Evolutionary conservation across 2,329 filamentous ascomycete species (phyloP), one percentile per base, ranked within the genome.

Genomic region (Pseudogymnoascus sp.): DNA sequence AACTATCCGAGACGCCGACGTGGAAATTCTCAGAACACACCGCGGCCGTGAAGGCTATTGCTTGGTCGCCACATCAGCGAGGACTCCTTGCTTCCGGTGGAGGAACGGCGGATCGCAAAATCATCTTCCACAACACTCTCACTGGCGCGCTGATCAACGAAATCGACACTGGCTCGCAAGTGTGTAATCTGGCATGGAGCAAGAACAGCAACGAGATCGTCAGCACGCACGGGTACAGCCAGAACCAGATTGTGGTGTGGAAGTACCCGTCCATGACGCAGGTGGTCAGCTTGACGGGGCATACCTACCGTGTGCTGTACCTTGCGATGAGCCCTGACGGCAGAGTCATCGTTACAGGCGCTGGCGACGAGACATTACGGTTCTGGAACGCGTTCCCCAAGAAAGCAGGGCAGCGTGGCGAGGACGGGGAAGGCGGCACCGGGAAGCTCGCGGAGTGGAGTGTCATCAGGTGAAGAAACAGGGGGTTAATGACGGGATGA

Each of bases 161-260:
- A 74, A 87, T 97, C 66, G 95, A 99, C 73, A 99, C 95, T 0
- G 95, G 95, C 60, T 96, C 91, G 71, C 95, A 99, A 75, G 95
- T 99, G n/a, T 99, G 95, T 78, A 99, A 99, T 73, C 81, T 99
- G 46, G 90, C 93, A 3, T 99, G 96, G 93, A 95, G 89, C 16
- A 96, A 96, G 73, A 96, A 97, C 75, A 96, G 91, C 6, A 96
- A 97, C 74, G 95, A 99, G 76, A 92, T 99, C 64, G 93, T 99
- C 62, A 93, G 89, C 60, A 99, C 95, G 0, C 95, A 99, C 73
- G 95, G 95, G 5, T 99, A 97, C 78, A 93, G 89, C 69, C 95
- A 99, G 73, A 97, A 99, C 74, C 95, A 97, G 75, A 97, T 99
- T 70, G 93, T 97, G 38, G 91, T 99, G 63, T 99, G 95, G 95